These are phyloP conservation scores for Dactylella cylindrospora DNA, from an alignment of 2,329 filamentous ascomycete species.

Conservation along the genomic window DNA sequence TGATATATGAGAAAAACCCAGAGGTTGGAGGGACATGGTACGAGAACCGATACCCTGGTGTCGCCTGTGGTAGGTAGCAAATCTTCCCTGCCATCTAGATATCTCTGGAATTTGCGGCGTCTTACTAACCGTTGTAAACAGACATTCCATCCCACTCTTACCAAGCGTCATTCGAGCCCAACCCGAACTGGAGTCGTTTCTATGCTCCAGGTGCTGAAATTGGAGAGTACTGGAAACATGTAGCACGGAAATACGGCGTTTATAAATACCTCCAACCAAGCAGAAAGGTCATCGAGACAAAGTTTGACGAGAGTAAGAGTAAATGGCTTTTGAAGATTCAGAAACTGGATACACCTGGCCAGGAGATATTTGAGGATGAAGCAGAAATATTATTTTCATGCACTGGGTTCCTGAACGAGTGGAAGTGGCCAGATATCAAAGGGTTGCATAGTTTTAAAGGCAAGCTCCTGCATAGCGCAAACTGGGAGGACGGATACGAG, in stretches of 20 bases:
- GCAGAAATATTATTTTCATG: conserved; percentile 50
- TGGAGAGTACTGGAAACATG: conserved; percentile 56
- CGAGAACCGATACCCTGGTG: conserved; percentile 63
- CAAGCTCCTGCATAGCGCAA: conserved; percentile 59
- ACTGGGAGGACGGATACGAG: conserved; percentile 54
- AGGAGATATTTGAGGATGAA: conserved; percentile 46
- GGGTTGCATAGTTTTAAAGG: conserved; percentile 57
- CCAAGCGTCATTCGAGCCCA: conserved; percentile 64
- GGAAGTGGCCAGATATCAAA: conserved; percentile 59
- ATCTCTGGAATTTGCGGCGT: background rate
- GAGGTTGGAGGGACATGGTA: conserved; percentile 63
- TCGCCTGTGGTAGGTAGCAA: conserved; percentile 50
- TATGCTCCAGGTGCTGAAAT: conserved; percentile 59
- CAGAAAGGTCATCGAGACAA: conserved; percentile 54
- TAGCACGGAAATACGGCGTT: conserved; percentile 56
- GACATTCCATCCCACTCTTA: conserved; percentile 65
- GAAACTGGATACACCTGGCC: conserved; percentile 35
- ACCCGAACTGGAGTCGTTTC: conserved; percentile 63
- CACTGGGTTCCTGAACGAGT: conserved; percentile 59
- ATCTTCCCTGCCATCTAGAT: background rate
- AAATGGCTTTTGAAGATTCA: conserved; percentile 47
- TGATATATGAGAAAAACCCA: conserved; percentile 61
- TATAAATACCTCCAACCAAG: conserved; percentile 56
- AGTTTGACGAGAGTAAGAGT: conserved; percentile 52
- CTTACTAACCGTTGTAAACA: background rate